Base-by-base conservation (phyloP, 2,329 filamentous ascomycete genomes). In the Epichloe festucae region DNA sequence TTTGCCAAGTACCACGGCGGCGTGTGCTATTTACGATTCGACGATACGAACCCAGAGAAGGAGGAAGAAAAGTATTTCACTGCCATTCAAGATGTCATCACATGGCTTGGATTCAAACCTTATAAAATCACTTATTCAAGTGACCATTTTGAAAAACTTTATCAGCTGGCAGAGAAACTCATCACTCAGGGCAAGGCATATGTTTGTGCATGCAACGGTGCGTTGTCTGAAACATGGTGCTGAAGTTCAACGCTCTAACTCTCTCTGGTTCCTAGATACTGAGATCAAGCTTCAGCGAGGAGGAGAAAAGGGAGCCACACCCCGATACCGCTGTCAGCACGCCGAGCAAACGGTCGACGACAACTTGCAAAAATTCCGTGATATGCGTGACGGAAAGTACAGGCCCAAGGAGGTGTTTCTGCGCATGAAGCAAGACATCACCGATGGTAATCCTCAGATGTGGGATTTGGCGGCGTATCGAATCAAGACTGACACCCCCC, bases 391-490 rank as follows among this genome's bases (percentile, higher is more conserved):
- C 63, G 91, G 91, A 19, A 87, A 91, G 68, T 96, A 96, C 70
- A 83, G 86, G 65, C 84, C 89, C 1, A 81, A 82, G 60, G 84
- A 89, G 65, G 91, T 89, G 2, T 86, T 89, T 60, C 73, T 97
- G 50, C 83, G 91, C 55, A 96, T 97, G 90, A 95, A 95, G 73
- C 88, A 95, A 74, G 79, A 89, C 57, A 87, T 88, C 56, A 79
- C 80, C 48, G 84, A 85, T 60, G 84, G 85, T 34, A 96, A 96
- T 65, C 89, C 90, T 6, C 88, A 95, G 68, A 90, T 95, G 87
- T 96, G 91, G 91, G 91, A 97, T 73, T 71, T 95, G 50, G 87
- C 87, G 2, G 91, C 91, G 15, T 97, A 95, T 68, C 82, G 91
- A 54, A 84, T 97, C 55, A 79, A 85, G 61, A 82, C 87, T 42